Evolutionary conservation across 306 rosid species (phyloP), one percentile per base, ranked within the genome.

Genomic region (Rosa rugosa): DNA sequence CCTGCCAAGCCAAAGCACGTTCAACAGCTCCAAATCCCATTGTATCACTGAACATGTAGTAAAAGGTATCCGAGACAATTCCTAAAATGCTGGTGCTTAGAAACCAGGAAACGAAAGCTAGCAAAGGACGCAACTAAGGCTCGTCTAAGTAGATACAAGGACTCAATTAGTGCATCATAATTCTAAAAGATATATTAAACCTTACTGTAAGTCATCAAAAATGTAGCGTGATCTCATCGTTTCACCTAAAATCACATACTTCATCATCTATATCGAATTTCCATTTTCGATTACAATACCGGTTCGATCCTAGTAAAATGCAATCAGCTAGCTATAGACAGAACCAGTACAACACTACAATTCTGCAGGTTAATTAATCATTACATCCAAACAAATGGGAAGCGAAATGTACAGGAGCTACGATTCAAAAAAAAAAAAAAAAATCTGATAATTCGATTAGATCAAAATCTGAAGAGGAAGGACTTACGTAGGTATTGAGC

Each of bases 401-500:
- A 14, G 23, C 11, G 12, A 40, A 74, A 73, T n/a, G 67, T 5
- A 2, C 31, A 3, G 42, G 40, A 67, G 25, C 16, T 38, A 7
- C 8, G 49, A 65, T 65, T 8, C 6, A 9, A 40, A n/a, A 38
- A 71, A 12, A 9, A 40, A n/a, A 38, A 71, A 12, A 23, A 31
- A 20, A 42, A 13, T 23, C n/a, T 12, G 53, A 75, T 45, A 69
- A 65, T 40, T 51, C 5, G n/a, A 41, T 46, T 6, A 63, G 60
- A 2, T 17, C 17, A 47, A 69, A 64, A 16, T 31, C 36, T 6
- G 49, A 22, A 49, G 10, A 11, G 17, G 2, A 22, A 10, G 18
- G 71, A 76, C 95, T 87, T 45, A 95, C 99, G 69, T 95, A 95
- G 75, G 99, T 95, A 79, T 95, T 95, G 56, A 95, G 98, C 89